A percentile compares a stretch with the other conserved stretches of the same genome.
These are phyloP conservation scores for Suillus clintonianus DNA, from an alignment of 768 basidiomycete species.

Conservation along the genomic window DNA sequence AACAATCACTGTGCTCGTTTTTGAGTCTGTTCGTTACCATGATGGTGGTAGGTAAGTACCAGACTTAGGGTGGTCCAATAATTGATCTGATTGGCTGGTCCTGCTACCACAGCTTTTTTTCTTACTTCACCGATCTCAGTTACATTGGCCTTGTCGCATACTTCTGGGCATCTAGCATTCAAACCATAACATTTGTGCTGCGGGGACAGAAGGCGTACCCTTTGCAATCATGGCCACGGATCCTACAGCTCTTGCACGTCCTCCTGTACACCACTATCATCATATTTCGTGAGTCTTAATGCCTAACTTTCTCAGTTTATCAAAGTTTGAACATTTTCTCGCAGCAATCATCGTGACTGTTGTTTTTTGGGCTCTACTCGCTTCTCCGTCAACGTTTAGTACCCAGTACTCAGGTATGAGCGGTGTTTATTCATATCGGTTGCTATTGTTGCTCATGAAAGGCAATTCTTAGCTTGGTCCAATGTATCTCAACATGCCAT, in stretches of 20 bases:
- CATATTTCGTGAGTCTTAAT: constrained; percentile 54
- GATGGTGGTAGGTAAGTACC: constrained; percentile 32
- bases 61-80: background rate
- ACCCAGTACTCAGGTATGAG: constrained; percentile 41
- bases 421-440: background rate
- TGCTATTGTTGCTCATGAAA: constrained; percentile 3
- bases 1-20: constrained; percentile 37
- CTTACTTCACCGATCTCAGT: constrained; percentile 66
- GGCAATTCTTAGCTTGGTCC: constrained; percentile 47
- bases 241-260: constrained; percentile 58
- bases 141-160: constrained; percentile 66
- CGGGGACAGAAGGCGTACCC: constrained; percentile 44
- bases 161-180: constrained; percentile 58
- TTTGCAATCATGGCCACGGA: constrained; percentile 58
- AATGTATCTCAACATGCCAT: constrained; percentile 63
- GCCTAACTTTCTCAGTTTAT: background rate
- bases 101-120: constrained; percentile 47
- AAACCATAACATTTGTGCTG: constrained; percentile 47
- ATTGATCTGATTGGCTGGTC: background rate
- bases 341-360: constrained; percentile 65
- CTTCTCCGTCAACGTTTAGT: constrained; percentile 42
- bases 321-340: background rate
- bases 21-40: constrained; percentile 31
- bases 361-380: constrained; percentile 62
- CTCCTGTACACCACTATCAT: constrained; percentile 51